Evolutionary conservation across 176 grass and related monocot genomes (phyloP).

Genomic region (Elaeis guineensis): DNA sequence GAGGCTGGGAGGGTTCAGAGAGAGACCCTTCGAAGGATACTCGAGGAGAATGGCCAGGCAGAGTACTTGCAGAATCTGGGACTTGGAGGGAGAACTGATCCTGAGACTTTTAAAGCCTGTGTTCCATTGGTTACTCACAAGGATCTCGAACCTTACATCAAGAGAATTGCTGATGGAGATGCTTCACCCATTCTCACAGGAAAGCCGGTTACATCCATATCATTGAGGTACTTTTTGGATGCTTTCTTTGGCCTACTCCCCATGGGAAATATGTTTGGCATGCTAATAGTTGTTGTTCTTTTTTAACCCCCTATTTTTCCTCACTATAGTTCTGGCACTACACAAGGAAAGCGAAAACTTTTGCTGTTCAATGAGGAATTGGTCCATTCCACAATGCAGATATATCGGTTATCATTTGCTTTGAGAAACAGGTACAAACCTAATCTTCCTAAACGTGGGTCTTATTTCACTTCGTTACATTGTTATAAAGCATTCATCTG

Average conservation of each 20-base stretch:
- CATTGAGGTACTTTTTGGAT: constrained; percentile 46
- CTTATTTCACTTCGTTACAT: no score
- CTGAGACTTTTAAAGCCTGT: constrained; percentile 43
- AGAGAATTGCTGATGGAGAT: constrained; percentile 75
- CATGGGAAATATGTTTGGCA: not conserved
- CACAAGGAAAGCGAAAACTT: constrained; percentile 87
- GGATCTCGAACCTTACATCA: constrained; percentile 70
- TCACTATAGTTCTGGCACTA: constrained; percentile 65
- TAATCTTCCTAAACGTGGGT: no score
- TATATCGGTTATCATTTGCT: constrained; percentile 64
- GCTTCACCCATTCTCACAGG: constrained; percentile 43
- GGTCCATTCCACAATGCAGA: constrained; percentile 77
- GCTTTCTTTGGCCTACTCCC: not conserved
- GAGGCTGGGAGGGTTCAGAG: constrained; percentile 47
- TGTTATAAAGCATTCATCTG: no score
- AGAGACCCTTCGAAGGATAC: constrained; percentile 56
- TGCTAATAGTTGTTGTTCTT: not conserved
- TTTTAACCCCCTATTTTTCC: not conserved
- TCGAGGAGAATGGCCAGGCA: constrained; percentile 34
- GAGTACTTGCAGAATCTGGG: constrained; percentile 52
- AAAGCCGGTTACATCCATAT: constrained; percentile 59
- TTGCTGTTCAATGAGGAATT: constrained; percentile 73
- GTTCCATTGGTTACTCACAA: constrained; percentile 54
- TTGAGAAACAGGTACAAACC: constrained; percentile 52
- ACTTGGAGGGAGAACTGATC: constrained; percentile 55